Evolutionary conservation across 2,329 filamentous ascomycete genomes (phyloP).

Genomic region (Neonectria coccinea): DNA sequence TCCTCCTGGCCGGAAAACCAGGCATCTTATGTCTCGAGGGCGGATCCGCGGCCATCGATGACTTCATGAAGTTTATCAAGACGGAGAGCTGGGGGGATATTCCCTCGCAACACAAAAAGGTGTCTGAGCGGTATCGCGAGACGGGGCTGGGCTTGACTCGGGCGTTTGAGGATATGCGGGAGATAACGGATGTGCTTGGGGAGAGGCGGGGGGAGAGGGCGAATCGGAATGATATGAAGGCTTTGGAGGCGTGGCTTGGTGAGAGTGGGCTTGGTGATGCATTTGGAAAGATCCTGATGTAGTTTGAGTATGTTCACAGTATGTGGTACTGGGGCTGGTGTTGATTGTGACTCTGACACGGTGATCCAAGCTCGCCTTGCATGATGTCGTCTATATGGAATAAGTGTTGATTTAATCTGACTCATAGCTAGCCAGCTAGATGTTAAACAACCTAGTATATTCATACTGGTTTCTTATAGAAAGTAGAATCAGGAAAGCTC

Average conservation of each 20-base stretch:
- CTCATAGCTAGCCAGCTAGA: too few species aligned
- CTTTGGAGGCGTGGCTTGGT: slow-evolving; percentile 61
- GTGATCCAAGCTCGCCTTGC: too few species aligned
- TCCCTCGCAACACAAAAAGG: slow-evolving; percentile 71
- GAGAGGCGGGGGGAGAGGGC: slow-evolving; percentile 61
- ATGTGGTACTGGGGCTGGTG: too few species aligned
- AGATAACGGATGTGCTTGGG: slow-evolving; percentile 64
- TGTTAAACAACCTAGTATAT: too few species aligned
- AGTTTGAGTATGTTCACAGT: neutral
- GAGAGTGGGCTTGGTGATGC: slow-evolving; percentile 47
- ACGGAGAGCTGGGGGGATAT: slow-evolving; percentile 73
- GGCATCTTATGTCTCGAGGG: slow-evolving; percentile 66
- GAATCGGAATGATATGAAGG: slow-evolving; percentile 66
- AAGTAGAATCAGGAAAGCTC: too few species aligned
- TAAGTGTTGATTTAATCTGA: too few species aligned
- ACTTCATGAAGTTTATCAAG: slow-evolving; percentile 73
- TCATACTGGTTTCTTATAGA: too few species aligned
- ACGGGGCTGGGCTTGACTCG: slow-evolving; percentile 45
- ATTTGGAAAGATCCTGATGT: slow-evolving; percentile 44
- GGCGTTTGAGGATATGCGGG: slow-evolving; percentile 66
- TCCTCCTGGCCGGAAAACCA: slow-evolving; percentile 70
- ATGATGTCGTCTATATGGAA: too few species aligned
- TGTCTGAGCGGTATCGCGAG: slow-evolving; percentile 67
- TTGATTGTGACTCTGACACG: too few species aligned
- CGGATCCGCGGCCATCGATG: slow-evolving; percentile 60